Conservation (phyloP, 306 rosid genomes). For the Arachis stenosperma region DNA sequence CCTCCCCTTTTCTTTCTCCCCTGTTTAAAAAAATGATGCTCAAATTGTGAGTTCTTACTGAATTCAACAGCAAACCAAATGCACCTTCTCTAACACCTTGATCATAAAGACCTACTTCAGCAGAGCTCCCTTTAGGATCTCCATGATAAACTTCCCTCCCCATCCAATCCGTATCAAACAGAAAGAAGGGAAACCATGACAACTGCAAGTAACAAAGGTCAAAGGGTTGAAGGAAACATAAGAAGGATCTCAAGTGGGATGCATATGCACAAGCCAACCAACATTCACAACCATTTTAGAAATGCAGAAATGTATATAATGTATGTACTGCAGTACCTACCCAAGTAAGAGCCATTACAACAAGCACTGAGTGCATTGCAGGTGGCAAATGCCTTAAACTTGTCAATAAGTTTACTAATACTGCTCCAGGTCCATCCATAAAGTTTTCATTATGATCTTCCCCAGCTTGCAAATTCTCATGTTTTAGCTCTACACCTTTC, state of each 20-base stretch:
- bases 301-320: conserved; percentile 13
- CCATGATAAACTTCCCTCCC: conserved; percentile 99
- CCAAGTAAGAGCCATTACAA: conserved; percentile 99
- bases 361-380: conserved; percentile 93
- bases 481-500: conserved; percentile 47
- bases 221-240: conserved; percentile 31
- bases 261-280: conserved; percentile 26
- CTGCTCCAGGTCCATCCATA: conserved; percentile 93
- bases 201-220: conserved; percentile 56
- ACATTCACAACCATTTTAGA: conserved; percentile 33
- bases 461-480: conserved; percentile 48
- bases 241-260: conserved; percentile 38
- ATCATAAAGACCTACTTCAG: conserved; percentile 65
- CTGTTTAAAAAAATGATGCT: conserved; percentile 22
- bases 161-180: conserved; percentile 99
- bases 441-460: conserved; percentile 57
- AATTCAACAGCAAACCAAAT: conserved; percentile 99
- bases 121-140: conserved; percentile 74
- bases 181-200: conserved; percentile 98
- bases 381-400: conserved; percentile 98
- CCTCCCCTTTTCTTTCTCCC: too few relatives aligned
- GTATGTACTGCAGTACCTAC: conserved; percentile 50
- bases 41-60: conserved; percentile 86
- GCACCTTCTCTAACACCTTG: conserved; percentile 99
- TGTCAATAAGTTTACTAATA: conserved; percentile 85